Conservation (phyloP, 2,329 filamentous ascomycete species). For the Zymoseptoria brevis region DNA sequence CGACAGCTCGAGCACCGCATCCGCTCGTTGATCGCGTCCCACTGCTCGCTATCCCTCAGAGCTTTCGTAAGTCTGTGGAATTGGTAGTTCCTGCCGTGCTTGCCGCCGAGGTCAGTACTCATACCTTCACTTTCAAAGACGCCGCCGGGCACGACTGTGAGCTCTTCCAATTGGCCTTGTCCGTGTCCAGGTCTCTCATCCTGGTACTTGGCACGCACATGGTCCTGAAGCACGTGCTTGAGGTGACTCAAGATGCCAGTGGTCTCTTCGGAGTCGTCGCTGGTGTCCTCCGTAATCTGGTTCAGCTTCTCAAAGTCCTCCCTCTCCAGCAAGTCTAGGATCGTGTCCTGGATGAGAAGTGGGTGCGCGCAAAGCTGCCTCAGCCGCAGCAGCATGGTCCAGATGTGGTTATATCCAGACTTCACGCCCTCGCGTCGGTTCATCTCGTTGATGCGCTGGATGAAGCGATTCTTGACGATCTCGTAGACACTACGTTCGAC, state of each 20-base stretch:
- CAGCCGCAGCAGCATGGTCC: slow-evolving; percentile 43
- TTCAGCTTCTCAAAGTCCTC: slow-evolving; percentile 40
- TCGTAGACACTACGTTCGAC: slow-evolving; percentile 48
- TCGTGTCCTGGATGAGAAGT: slow-evolving; percentile 40
- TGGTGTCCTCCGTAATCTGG: slow-evolving; percentile 4
- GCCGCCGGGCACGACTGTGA: slow-evolving; percentile 10
- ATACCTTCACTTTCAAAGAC: slow-evolving; percentile 9
- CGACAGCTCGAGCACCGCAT: slow-evolving; percentile 39
- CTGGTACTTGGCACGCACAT: neutral
- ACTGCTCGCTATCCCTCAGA: slow-evolving; percentile 28
- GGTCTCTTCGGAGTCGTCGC: slow-evolving; percentile 4
- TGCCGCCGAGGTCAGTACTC: slow-evolving; percentile 19
- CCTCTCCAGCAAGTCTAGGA: slow-evolving; percentile 39
- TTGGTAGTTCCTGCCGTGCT: slow-evolving; percentile 33
- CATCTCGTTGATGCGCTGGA: slow-evolving; percentile 35
- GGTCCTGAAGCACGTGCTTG: slow-evolving; percentile 12
- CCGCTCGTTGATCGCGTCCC: slow-evolving; percentile 31
- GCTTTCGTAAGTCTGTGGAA: slow-evolving; percentile 36
- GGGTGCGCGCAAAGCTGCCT: slow-evolving; percentile 46
- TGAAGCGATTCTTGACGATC: slow-evolving; percentile 41
- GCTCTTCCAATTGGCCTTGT: neutral
- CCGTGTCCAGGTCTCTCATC: neutral
- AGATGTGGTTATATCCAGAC: slow-evolving; percentile 33
- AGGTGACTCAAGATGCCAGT: slow-evolving; percentile 14
- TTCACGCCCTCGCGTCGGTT: slow-evolving; percentile 19